phyloP scores from a whole-genome alignment of 1,284 basidiomycete species.

The Tranzscheliella williamsii region DNA sequence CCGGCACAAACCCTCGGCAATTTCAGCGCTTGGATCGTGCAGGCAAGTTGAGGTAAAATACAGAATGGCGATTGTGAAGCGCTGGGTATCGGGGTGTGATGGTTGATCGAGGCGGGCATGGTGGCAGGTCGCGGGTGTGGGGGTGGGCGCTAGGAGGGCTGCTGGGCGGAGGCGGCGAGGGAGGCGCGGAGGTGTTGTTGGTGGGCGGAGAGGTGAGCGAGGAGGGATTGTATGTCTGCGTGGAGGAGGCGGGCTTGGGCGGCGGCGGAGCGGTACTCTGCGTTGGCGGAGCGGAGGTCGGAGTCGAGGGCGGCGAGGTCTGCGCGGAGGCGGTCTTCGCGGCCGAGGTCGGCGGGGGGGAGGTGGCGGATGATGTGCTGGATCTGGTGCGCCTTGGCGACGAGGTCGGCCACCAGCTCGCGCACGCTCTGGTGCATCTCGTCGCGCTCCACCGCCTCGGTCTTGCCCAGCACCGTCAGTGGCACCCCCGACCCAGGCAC shows the following conservation, averaged over 20 bases:
- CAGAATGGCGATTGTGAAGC: too few relatives aligned
- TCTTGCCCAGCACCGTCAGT: conserved; percentile 38
- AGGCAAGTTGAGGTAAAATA: too few relatives aligned
- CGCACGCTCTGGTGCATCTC: conserved; percentile 25
- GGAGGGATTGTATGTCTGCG: neutral
- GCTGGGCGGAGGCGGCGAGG: neutral
- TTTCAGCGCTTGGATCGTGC: too few relatives aligned
- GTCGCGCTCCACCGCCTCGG: conserved; percentile 20
- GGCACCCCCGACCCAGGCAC: conserved; percentile 31
- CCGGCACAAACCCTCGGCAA: too few relatives aligned
- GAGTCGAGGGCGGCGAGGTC: conserved; percentile 6
- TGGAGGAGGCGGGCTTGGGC: conserved; percentile 7
- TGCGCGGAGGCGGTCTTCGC: conserved; percentile 6
- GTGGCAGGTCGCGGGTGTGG: too few relatives aligned
- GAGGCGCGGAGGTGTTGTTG: neutral
- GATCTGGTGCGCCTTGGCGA: conserved; percentile 33
- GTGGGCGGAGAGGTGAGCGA: neutral
- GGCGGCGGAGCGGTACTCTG: conserved; percentile 17
- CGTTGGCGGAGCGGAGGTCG: conserved; percentile 17
- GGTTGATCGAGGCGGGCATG: too few relatives aligned
- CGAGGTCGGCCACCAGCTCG: conserved; percentile 41
- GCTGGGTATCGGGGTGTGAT: too few relatives aligned
- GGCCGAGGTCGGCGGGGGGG: conserved; percentile 4
- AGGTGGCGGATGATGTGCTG: conserved; percentile 29
- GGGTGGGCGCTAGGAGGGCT: too few relatives aligned